Base-by-base conservation (phyloP, 2,329 filamentous ascomycete genomes). In the Aureobasidium mangrovei region DNA sequence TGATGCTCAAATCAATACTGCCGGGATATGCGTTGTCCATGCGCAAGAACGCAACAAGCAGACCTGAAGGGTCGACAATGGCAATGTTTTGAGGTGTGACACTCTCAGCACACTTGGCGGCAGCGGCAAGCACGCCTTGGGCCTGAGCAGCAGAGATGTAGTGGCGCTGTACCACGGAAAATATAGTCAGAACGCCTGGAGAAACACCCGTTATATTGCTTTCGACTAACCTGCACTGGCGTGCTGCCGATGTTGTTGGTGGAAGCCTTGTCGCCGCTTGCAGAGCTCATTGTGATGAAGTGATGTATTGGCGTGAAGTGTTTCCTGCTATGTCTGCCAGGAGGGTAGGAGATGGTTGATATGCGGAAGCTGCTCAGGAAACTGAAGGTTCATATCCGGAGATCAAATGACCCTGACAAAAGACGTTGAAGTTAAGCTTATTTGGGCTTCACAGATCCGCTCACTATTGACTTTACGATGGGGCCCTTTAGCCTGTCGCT, bases 11-110 rank as follows among this genome's bases (percentile, higher is more conserved):
- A 54, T 65, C 62, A 41, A 64, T 58, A 32, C 51, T 54, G 33
- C 57, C 60, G 32, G 62, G 59, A 42, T 58, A 65, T 10, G 63
- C 60, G 51, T 65, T 63, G 53, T 65, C 63, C 62, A 64, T 66
- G 10, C 63, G 59, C 28, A 65, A 47, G 57, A 66, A 63, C 2
- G 60, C 63, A 33, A 66, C 62, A 33, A 66, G 58, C 28, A 60
- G 59, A 7, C 58, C 58, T 1, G 61, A 62, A 18, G 63, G 61
- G 42, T 66, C 63, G 12, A 61, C 53, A 9, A 65, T 57, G 7
- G 64, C 63, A 35, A 65, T 63, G 58, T 62, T 59, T 42, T 62
- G 60, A 7, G 62, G 60, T 0, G 61, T 57, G 42, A 59, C 59
- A 40, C 26, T 35, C 7, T 52, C 46, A 4, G 54, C 40, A 18